These are phyloP conservation scores for Aspergillus fumigatiaffinis DNA, from an alignment of 2,329 filamentous ascomycete species.

Conservation along the genomic window DNA sequence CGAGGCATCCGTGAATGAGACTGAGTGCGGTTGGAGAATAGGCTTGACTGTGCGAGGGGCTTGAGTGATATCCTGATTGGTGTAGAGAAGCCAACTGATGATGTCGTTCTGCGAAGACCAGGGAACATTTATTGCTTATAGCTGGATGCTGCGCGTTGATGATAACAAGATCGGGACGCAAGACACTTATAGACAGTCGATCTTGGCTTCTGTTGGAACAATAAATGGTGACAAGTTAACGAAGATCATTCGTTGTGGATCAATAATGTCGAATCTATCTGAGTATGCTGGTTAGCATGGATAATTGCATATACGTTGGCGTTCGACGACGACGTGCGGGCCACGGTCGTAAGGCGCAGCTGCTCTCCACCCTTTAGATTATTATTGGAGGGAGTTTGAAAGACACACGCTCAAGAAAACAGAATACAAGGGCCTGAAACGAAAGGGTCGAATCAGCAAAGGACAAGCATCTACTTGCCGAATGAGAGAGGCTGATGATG, in stretches of 20 bases:
- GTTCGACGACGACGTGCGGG: not conserved
- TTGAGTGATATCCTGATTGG: not conserved
- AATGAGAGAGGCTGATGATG: not conserved
- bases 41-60: not conserved
- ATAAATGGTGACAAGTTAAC: not conserved
- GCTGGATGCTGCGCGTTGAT: not conserved
- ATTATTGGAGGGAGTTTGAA: not conserved
- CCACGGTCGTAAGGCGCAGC: not conserved
- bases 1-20: not conserved
- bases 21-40: not conserved
- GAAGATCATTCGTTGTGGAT: not conserved
- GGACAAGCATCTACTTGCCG: not conserved
- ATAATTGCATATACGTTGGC: not conserved
- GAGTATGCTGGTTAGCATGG: not conserved
- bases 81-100: not conserved
- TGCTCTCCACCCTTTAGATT: not conserved
- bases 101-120: not conserved
- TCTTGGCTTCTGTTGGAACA: not conserved
- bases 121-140: not conserved
- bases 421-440: not conserved
- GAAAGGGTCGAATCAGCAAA: not conserved
- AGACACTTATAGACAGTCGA: not conserved
- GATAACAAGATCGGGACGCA: not conserved
- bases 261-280: not conserved
- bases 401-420: not conserved